Evolutionary conservation across 2,329 filamentous ascomycete species (phyloP).

Genomic region (Teratosphaeria viscida): DNA sequence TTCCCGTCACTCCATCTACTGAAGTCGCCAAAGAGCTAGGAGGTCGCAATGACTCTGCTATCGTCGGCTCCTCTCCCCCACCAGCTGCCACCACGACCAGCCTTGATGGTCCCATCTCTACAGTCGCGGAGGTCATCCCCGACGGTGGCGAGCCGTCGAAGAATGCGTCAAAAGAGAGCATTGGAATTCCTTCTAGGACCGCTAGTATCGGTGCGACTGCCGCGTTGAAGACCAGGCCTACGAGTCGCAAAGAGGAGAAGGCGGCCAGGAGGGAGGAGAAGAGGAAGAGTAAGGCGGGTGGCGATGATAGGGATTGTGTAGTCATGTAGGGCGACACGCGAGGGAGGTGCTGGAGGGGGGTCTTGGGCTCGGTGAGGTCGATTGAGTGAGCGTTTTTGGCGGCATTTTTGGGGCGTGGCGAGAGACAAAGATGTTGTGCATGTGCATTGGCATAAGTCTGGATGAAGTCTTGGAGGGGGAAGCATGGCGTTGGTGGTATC

Average conservation of each 20-base stretch:
- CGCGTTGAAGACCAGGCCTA: background rate
- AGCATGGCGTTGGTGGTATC: background rate
- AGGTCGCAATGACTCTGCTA: background rate
- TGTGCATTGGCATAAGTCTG: background rate
- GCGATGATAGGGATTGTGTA: constrained; percentile 34
- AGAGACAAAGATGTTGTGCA: background rate
- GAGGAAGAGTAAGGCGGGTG: constrained; percentile 13
- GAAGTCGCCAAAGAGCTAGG: constrained; percentile 4
- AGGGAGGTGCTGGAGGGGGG: background rate
- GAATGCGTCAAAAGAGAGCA: background rate
- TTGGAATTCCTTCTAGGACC: background rate
- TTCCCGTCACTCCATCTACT: constrained; percentile 5
- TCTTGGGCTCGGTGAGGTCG: background rate
- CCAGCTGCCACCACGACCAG: background rate
- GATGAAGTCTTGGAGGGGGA: background rate
- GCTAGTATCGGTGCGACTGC: background rate
- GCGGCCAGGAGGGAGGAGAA: constrained; percentile 16
- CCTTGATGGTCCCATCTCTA: background rate
- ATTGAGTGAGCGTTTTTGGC: background rate
- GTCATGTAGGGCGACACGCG: constrained; percentile 28
- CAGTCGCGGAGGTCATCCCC: background rate
- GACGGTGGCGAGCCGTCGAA: background rate
- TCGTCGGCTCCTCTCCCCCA: background rate
- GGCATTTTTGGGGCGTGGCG: background rate
- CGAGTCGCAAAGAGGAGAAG: constrained; percentile 20